Percentiles rank a stretch among this genome's conserved stretches.
phyloP scores from a whole-genome alignment of 805 yeast genomes.

The Pichia ethanolica region DNA sequence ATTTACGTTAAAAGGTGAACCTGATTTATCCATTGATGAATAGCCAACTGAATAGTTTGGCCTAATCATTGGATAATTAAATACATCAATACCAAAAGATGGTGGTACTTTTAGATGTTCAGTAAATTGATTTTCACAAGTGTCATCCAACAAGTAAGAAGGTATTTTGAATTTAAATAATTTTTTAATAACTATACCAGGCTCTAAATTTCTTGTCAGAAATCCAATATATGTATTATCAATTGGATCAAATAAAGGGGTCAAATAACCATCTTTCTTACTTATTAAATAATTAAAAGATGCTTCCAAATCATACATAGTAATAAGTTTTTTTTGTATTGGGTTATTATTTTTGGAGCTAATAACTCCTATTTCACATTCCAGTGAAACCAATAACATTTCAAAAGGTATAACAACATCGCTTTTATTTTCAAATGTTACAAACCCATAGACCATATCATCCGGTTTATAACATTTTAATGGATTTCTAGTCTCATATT shows the following conservation, averaged over 20 bases:
- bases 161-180: constrained; percentile 53
- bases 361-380: constrained; percentile 30
- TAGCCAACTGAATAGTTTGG: not conserved
- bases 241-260: not conserved
- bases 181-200: constrained; percentile 44
- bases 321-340: constrained; percentile 30
- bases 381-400: constrained; percentile 51
- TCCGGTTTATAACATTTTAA: constrained; percentile 55
- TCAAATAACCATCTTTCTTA: constrained; percentile 32
- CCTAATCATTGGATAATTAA: not conserved
- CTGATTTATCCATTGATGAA: constrained; percentile 16
- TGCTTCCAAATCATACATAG: constrained; percentile 45
- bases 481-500: constrained; percentile 21
- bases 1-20: constrained; percentile 43
- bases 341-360: constrained; percentile 8
- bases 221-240: not conserved
- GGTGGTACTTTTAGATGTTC: constrained; percentile 33
- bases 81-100: constrained; percentile 29
- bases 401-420: constrained; percentile 44
- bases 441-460: constrained; percentile 53
- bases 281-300: constrained; percentile 25
- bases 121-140: constrained; percentile 36
- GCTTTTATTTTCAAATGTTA: constrained; percentile 35
- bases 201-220: constrained; percentile 33
- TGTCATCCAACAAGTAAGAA: constrained; percentile 38